Base-by-base conservation (phyloP, 1,284 basidiomycete species). In the Athelia psychrophila region DNA sequence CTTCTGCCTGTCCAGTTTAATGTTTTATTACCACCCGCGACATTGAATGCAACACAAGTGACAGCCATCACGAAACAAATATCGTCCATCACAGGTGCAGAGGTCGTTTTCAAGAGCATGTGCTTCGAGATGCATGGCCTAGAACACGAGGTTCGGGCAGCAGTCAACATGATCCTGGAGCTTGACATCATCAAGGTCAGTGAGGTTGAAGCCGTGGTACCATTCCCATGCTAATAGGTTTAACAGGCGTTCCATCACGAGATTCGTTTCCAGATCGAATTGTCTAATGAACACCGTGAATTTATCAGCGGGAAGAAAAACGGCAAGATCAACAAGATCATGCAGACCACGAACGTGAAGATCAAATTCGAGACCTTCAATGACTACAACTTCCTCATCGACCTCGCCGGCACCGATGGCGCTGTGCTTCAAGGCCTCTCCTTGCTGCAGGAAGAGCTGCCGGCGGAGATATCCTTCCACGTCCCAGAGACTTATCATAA, bases 321-420 rank as follows among this genome's bases (percentile, higher is more conserved):
- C 61, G 95, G 95, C 55, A 98, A 98, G 74, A 93, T 97, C 68
- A 97, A 97, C 78, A 97, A 97, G 75, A 95, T 97, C 66, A 97
- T 96, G 93, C 94, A 96, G 73, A 89, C 87, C 6, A 90, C 93
- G 32, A 92, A 91, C 63, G 95, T 96, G 62, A 96, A 97, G 71
- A 98, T 99, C 80, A 98, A 98, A 74, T 99, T 98, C 63, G 96
- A 99, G 77, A 97, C 95, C 3, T 95, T 98, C 76, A 95, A 98
- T 70, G 95, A 98, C 68, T 91, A 97, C 76, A 99, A 99, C 71
- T 99, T 99, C 76, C 80, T 98, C 61, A 98, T 99, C 68, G 95
- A 98, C 69, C 87, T 95, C 59, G 82, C 91, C 18, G 91, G 92
- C 22, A 88, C 83, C 58, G 91, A 95, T 64, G 75, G 72, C 30